Evolutionary conservation across 495 filamentous ascomycete species (phyloP).

Genomic region (Hapsidospora chrysogenum): DNA sequence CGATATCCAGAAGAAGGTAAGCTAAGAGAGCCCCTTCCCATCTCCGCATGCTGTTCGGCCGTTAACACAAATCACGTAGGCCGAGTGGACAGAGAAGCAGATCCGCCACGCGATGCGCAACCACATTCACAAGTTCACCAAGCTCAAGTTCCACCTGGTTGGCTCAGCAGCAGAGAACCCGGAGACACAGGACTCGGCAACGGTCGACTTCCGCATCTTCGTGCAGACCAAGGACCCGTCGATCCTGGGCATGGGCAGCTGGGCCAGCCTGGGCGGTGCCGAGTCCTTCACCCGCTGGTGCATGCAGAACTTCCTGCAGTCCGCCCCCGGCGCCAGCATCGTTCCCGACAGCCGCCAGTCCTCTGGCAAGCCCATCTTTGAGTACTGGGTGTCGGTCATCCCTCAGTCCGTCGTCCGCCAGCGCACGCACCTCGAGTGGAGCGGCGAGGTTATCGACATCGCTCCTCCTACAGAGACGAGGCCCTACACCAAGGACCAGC

Average conservation of each 20-base stretch:
- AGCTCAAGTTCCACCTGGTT: not conserved
- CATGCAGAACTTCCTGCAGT: not conserved
- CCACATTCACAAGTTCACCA: not conserved
- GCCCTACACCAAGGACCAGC: slow-evolving; percentile 12
- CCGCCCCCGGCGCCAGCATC: not conserved
- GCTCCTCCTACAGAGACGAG: slow-evolving; percentile 13
- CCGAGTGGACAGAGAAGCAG: not conserved
- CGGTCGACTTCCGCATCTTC: not conserved
- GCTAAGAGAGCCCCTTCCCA: no score
- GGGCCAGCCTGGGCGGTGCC: not conserved
- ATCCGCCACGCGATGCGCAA: not conserved
- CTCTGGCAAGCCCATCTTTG: not conserved
- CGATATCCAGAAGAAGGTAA: not conserved
- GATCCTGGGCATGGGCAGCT: not conserved
- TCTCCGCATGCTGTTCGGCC: no score
- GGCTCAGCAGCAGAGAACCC: not conserved
- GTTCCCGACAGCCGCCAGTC: not conserved
- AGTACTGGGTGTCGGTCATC: not conserved
- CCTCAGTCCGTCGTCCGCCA: not conserved
- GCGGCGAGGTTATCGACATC: slow-evolving; percentile 10
- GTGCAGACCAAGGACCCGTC: not conserved
- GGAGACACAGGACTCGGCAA: not conserved
- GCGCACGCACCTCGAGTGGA: not conserved
- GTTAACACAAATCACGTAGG: no score
- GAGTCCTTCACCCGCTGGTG: not conserved